A percentile compares a stretch with the other conserved stretches of the same genome.
phyloP scores from a whole-genome alignment of 805 yeast species.

The Candida pseudofarinosa region DNA sequence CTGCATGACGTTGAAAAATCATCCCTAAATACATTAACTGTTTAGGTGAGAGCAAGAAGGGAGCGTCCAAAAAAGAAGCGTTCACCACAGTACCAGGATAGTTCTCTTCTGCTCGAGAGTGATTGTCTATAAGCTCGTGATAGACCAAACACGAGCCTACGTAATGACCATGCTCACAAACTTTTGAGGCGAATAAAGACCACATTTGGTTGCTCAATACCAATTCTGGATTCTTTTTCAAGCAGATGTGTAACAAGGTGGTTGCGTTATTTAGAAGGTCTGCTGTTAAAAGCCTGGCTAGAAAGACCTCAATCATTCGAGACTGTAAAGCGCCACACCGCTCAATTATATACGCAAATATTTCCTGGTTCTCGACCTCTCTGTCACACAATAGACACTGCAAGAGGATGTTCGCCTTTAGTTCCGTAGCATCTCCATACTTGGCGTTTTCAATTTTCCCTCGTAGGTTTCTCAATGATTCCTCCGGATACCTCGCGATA shows the following conservation, averaged over 20 bases:
- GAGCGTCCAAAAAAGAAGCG: constrained; percentile 14
- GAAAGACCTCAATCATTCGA: constrained; percentile 18
- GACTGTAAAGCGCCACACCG: constrained; percentile 1
- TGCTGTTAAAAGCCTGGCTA: constrained; percentile 15
- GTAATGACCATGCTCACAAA: constrained; percentile 20
- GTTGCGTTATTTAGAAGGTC: constrained; percentile 22
- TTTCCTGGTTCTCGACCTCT: not conserved
- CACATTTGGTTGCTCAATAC: constrained; percentile 30
- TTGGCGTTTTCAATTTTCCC: not conserved
- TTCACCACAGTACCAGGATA: not conserved
- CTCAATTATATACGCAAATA: not conserved
- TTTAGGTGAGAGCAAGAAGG: constrained; percentile 30
- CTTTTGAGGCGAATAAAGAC: constrained; percentile 24
- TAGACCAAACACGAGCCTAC: constrained; percentile 31
- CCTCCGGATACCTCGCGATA: not conserved
- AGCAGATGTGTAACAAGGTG: constrained; percentile 24
- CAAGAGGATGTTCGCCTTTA: not conserved
- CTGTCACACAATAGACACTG: not conserved
- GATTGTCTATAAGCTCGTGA: constrained; percentile 32
- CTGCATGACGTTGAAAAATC: constrained; percentile 25
- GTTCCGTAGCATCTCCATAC: not conserved
- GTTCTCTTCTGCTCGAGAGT: constrained; percentile 10
- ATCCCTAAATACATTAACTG: constrained; percentile 21
- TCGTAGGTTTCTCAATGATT: not conserved
- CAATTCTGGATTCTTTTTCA: constrained; percentile 10